These are phyloP conservation scores for Talaromyces sp. DNA, from an alignment of 2,329 filamentous ascomycete species.

Conservation along the genomic window DNA sequence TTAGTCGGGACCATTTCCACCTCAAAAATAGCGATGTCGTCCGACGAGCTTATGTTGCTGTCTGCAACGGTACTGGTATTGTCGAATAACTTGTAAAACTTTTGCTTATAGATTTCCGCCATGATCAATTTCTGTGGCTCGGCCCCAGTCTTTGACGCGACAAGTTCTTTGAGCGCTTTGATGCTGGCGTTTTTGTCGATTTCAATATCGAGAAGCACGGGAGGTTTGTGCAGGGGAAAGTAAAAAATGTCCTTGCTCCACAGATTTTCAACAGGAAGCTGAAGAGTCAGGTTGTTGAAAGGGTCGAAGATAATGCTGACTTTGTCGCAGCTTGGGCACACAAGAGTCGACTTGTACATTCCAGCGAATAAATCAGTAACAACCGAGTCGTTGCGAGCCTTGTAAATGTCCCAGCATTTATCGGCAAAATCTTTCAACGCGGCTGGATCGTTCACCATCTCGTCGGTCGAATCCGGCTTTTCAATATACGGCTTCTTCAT, in stretches of 20 bases:
- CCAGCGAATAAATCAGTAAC: conserved; percentile 94
- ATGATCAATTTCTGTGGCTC: conserved; percentile 62
- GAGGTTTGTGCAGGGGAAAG: conserved; percentile 66
- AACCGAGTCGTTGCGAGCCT: conserved; percentile 86
- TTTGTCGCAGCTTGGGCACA: conserved; percentile 85
- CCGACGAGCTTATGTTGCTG: conserved; percentile 55
- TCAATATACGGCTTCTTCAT: conserved; percentile 95
- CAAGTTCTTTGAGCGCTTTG: conserved; percentile 41
- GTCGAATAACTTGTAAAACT: conserved; percentile 81
- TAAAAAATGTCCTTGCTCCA: conserved; percentile 72
- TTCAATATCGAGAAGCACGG: conserved; percentile 70
- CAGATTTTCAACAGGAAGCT: conserved; percentile 77
- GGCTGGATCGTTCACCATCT: conserved; percentile 77
- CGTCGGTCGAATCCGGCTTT: conserved; percentile 95
- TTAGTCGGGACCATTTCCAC: conserved; percentile 75
- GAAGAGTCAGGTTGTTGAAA: conserved; percentile 89
- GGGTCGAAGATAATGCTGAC: conserved; percentile 98
- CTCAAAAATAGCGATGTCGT: conserved; percentile 68
- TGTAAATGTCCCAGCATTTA: conserved; percentile 86
- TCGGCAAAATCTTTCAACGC: conserved; percentile 81
- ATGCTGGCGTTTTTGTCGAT: conserved; percentile 64
- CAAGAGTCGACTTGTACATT: conserved; percentile 95
- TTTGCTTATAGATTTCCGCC: conserved; percentile 74
- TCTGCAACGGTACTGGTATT: conserved; percentile 65
- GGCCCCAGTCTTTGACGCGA: conserved; percentile 48